A percentile compares a stretch with the other conserved stretches of the same genome.
Conservation (phyloP, 2,329 filamentous ascomycete species). For the Beauveria asiatica region DNA sequence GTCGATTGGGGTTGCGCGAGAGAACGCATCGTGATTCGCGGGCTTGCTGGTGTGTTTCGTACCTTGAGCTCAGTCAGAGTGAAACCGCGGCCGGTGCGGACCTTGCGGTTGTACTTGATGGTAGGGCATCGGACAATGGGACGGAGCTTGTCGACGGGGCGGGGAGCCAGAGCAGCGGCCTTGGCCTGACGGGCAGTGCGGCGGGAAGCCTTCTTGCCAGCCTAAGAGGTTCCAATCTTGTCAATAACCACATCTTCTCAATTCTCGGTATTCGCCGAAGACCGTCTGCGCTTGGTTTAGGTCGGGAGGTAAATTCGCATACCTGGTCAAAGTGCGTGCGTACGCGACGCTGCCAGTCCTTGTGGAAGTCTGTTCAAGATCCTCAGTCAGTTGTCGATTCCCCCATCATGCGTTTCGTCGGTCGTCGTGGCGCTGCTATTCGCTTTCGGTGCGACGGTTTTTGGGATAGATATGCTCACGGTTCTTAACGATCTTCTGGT, state of each 20-base stretch:
- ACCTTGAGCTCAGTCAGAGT: conserved; percentile 97
- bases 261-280: conserved; percentile 10
- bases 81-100: conserved; percentile 95
- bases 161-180: conserved; percentile 90
- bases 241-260: conserved; percentile 25
- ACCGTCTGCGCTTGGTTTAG: background rate
- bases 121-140: conserved; percentile 96
- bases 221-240: conserved; percentile 43
- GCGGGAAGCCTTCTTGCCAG: conserved; percentile 91
- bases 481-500: conserved; percentile 96
- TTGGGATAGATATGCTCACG: conserved; percentile 48
- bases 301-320: conserved; percentile 30
- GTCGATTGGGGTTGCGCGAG: background rate
- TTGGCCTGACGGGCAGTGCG: conserved; percentile 87
- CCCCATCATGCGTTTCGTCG: conserved; percentile 17
- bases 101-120: conserved; percentile 98
- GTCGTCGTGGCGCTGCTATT: conserved; percentile 13
- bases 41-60: conserved; percentile 25
- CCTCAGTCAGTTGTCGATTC: conserved; percentile 11
- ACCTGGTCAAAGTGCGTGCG: conserved; percentile 99
- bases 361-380: conserved; percentile 72
- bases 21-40: background rate
- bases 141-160: conserved; percentile 93
- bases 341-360: conserved; percentile 99
- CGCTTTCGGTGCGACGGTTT: conserved; percentile 17